phyloP scores from a whole-genome alignment of 345 rosid genomes.

The Rhodomyrtus tomentosa region DNA sequence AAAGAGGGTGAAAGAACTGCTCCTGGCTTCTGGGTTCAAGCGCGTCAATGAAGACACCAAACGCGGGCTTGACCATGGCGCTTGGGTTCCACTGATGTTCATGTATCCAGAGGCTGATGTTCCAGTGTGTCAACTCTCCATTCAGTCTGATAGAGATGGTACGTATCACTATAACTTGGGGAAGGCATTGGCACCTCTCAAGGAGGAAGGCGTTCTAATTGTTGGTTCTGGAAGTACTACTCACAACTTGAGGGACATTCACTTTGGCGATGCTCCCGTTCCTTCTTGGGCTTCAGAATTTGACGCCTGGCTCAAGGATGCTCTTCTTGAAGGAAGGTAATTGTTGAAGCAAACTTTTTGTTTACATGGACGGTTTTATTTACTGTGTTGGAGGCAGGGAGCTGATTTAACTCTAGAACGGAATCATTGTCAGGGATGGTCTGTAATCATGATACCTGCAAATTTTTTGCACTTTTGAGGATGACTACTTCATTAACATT shows the following conservation, averaged over 20 bases:
- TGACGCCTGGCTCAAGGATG: conserved; percentile 76
- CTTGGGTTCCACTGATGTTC: conserved; percentile 88
- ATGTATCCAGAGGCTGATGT: conserved; percentile 91
- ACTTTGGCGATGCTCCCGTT: neutral
- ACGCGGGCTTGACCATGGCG: conserved; percentile 92
- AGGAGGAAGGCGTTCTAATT: conserved; percentile 78
- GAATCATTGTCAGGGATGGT: neutral
- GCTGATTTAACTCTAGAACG: neutral
- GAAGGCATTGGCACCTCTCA: conserved; percentile 72
- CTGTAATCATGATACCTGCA: neutral
- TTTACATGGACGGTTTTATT: neutral
- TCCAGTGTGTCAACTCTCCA: conserved; percentile 80
- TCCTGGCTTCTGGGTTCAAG: conserved; percentile 37
- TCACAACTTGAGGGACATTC: conserved; percentile 59
- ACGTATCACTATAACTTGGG: conserved; percentile 78
- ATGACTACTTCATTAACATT: neutral
- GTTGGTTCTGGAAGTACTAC: conserved; percentile 76
- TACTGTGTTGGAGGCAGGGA: neutral
- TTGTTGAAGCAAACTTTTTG: neutral
- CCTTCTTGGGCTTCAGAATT: conserved; percentile 68
- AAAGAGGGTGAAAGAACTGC: conserved; percentile 60
- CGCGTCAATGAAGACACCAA: conserved; percentile 48
- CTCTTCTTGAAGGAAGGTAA: conserved; percentile 82
- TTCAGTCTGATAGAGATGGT: conserved; percentile 45
- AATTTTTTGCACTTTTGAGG: neutral